Evolutionary conservation across 371 early-diverging fungal species (phyloP), one percentile per base, ranked within the genome.

Genomic region (Mortierella sp.): DNA sequence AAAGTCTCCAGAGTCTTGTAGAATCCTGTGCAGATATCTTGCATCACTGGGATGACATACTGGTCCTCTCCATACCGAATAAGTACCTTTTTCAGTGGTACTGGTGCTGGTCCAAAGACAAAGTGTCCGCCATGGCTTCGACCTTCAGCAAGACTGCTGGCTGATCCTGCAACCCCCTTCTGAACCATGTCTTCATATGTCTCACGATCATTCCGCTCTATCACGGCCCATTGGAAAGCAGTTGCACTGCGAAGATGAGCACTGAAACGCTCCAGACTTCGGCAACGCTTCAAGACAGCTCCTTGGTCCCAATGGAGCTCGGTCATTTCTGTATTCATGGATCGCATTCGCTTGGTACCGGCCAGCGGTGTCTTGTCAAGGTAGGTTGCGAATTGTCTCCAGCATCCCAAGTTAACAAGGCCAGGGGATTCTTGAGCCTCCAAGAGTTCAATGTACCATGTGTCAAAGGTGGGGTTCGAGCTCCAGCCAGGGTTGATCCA

Each of bases 201-300:
- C 5, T 24, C 59, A 0, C 62, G 56, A 28, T 71, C 72, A 44
- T 65, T 52, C 7, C 47, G 25, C 25, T 71, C 72, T 16, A 65
- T 57, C 3, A 59, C 28, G 3, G 72, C 72, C 61, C 65, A 71
- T 22, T 22, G 12, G 39, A 71, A 71, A 6, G 31, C 46, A 2
- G 37, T 45, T 10, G 45, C 16, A 14, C 31, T 41, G 7, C 6
- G n/a, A 19, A 71, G 29, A 12, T 14, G 13, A 9, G 48, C 21
- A 29, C 57, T 47, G 43, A 65, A 71, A 13, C 60, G 41, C 28
- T 71, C 66, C 13, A 71, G 53, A n/a, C 45, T 48, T 10, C 72
- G 64, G 28, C 72, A 71, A 8, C 52, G 56, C 48, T 65, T 34
- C 37, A 71, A 24, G 5, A 71, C 12, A 19, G 34, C 24, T 6